phyloP scores from a whole-genome alignment of 768 basidiomycete genomes.

The Lepiota brunneoincarnata region DNA sequence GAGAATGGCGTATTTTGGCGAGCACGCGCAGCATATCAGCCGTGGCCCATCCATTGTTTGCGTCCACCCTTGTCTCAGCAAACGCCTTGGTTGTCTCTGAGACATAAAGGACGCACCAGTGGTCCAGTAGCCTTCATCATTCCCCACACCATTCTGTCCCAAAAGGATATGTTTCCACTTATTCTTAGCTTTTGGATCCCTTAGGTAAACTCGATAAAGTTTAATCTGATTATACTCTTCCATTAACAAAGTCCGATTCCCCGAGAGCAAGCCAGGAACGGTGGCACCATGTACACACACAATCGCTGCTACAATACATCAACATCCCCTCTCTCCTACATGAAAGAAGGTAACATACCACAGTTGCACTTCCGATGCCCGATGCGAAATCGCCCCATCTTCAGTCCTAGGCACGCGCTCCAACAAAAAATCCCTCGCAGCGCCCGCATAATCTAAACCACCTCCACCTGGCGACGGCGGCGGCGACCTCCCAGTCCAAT shows the following conservation, averaged over 20 bases:
- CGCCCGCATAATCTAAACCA: slow-evolving; percentile 51
- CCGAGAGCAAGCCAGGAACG: slow-evolving; percentile 74
- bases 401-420: slow-evolving; percentile 53
- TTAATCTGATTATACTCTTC: slow-evolving; percentile 72
- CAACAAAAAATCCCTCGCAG: slow-evolving; percentile 60
- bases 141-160: slow-evolving; percentile 37
- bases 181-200: slow-evolving; percentile 49
- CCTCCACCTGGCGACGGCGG: slow-evolving; percentile 15
- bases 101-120: slow-evolving; percentile 53
- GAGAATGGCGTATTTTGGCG: slow-evolving; percentile 65
- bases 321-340: not conserved
- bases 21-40: slow-evolving; percentile 84
- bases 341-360: slow-evolving; percentile 47
- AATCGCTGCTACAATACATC: slow-evolving; percentile 61
- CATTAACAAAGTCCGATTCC: slow-evolving; percentile 54
- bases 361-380: slow-evolving; percentile 63
- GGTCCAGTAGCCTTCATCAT: slow-evolving; percentile 75
- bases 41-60: slow-evolving; percentile 89
- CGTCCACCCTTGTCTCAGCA: not conserved
- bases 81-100: too few species aligned
- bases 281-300: slow-evolving; percentile 83
- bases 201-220: slow-evolving; percentile 67
- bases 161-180: slow-evolving; percentile 73
- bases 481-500: slow-evolving; percentile 35
- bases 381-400: slow-evolving; percentile 84